Percentiles rank a stretch among this genome's conserved stretches.
phyloP scores from a whole-genome alignment of 176 grass and related monocot species.

The Oryza coarctata region DNA sequence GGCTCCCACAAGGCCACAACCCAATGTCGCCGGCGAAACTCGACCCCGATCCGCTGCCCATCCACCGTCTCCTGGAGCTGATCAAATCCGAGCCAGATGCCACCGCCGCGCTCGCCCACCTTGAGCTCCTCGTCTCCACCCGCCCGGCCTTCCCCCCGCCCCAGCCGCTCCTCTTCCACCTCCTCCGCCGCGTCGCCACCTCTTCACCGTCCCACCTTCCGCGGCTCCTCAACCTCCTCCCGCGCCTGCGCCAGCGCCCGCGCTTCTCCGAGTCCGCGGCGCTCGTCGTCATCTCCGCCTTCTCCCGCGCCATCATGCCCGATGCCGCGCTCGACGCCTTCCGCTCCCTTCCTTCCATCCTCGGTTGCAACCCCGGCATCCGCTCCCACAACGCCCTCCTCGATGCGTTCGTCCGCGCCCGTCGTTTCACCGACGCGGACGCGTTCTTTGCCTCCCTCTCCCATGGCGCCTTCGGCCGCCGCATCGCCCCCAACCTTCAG shows the following conservation, averaged over 20 bases:
- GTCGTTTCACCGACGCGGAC: slow-evolving; percentile 60
- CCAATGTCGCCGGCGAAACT: slow-evolving; percentile 30
- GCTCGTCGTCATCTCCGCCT: slow-evolving; percentile 67
- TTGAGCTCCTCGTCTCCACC: slow-evolving; percentile 50
- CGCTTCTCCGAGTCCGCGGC: slow-evolving; percentile 69
- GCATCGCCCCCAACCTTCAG: slow-evolving; percentile 72
- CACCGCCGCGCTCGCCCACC: slow-evolving; percentile 57
- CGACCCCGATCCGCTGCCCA: slow-evolving; percentile 30
- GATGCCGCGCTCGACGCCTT: slow-evolving; percentile 74
- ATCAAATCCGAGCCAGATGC: slow-evolving; percentile 60
- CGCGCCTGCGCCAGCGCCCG: slow-evolving; percentile 41
- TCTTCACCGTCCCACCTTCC: slow-evolving; percentile 45
- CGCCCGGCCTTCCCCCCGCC: slow-evolving; percentile 50
- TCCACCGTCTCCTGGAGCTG: slow-evolving; percentile 55
- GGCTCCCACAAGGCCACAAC: neutral
- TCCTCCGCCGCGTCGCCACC: slow-evolving; percentile 68
- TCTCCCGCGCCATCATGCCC: slow-evolving; percentile 79
- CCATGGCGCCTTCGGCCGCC: slow-evolving; percentile 48
- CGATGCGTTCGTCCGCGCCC: slow-evolving; percentile 75
- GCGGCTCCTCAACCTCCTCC: slow-evolving; percentile 46
- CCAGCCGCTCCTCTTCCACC: slow-evolving; percentile 72
- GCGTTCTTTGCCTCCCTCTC: slow-evolving; percentile 75
- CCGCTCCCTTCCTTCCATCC: slow-evolving; percentile 50
- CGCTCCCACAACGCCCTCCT: slow-evolving; percentile 84
- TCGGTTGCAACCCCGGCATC: slow-evolving; percentile 74